Evolutionary conservation across 1,284 basidiomycete genomes (phyloP).

Genomic region (Schizophyllum amplum): DNA sequence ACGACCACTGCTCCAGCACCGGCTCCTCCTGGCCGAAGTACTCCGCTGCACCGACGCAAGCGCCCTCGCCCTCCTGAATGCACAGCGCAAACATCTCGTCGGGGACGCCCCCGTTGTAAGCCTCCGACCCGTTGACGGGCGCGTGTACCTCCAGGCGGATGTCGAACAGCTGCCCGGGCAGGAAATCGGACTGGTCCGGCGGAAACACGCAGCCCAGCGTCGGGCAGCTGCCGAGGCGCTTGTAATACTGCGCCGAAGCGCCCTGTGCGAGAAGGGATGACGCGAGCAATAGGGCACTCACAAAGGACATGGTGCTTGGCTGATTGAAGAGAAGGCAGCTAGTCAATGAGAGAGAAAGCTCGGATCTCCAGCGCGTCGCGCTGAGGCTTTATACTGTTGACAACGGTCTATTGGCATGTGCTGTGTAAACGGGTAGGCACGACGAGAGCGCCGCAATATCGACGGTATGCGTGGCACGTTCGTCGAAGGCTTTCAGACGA

Average conservation of each 20-base stretch:
- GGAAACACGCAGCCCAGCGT: slow-evolving; percentile 34
- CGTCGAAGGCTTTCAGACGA: not conserved
- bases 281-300: not conserved
- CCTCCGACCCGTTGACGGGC: slow-evolving; percentile 30
- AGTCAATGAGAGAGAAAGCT: not conserved
- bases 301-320: not conserved
- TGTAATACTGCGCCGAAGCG: slow-evolving; percentile 28
- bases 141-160: slow-evolving; percentile 33
- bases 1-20: slow-evolving; percentile 30
- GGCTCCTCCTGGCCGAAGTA: slow-evolving; percentile 28
- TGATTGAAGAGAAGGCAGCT: not conserved
- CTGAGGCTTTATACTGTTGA: not conserved
- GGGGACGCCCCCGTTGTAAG: slow-evolving; percentile 23
- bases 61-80: slow-evolving; percentile 22
- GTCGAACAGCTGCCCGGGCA: slow-evolving; percentile 32
- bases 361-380: not conserved
- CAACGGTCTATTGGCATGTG: not conserved
- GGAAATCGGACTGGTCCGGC: slow-evolving; percentile 34
- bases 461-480: not conserved
- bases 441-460: not conserved
- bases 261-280: not conserved
- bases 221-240: slow-evolving; percentile 30
- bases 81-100: slow-evolving; percentile 29
- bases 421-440: too few species aligned
- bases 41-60: slow-evolving; percentile 23